phyloP scores from a whole-genome alignment of 441 rosid species.

The Metrosideros polymorpha region DNA sequence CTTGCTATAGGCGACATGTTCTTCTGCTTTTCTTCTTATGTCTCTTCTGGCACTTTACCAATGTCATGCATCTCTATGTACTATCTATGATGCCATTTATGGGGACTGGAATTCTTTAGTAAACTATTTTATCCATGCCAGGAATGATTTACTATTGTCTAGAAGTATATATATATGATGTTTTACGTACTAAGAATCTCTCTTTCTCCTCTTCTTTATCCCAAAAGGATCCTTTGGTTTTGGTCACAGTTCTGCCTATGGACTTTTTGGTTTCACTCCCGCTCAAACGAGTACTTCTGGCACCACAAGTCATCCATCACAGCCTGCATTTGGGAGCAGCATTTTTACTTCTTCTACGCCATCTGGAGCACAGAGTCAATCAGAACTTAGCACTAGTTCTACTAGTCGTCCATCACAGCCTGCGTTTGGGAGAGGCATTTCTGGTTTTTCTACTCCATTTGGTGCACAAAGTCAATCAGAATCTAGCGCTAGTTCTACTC shows the following conservation, averaged over 20 bases:
- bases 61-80: not conserved
- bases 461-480: conserved; percentile 39
- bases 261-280: conserved; percentile 50
- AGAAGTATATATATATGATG: not conserved
- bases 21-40: not conserved
- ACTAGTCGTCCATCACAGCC: conserved; percentile 73
- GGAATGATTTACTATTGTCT: not conserved
- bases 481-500: conserved; percentile 33
- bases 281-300: conserved; percentile 61
- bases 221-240: conserved; percentile 40
- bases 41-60: not conserved
- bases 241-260: conserved; percentile 53
- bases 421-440: conserved; percentile 54
- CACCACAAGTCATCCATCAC: conserved; percentile 63
- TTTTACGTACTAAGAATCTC: not conserved
- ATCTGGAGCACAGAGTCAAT: conserved; percentile 34
- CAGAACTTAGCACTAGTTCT: conserved; percentile 30
- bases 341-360: conserved; percentile 59
- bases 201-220: not conserved
- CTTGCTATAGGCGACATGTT: not conserved
- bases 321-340: conserved; percentile 59
- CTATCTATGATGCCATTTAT: not conserved
- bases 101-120: not conserved
- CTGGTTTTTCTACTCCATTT: conserved; percentile 65
- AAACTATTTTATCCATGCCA: not conserved